Base-by-base conservation (phyloP, 2,329 filamentous ascomycete genomes). In the Penicillium glabrum region DNA sequence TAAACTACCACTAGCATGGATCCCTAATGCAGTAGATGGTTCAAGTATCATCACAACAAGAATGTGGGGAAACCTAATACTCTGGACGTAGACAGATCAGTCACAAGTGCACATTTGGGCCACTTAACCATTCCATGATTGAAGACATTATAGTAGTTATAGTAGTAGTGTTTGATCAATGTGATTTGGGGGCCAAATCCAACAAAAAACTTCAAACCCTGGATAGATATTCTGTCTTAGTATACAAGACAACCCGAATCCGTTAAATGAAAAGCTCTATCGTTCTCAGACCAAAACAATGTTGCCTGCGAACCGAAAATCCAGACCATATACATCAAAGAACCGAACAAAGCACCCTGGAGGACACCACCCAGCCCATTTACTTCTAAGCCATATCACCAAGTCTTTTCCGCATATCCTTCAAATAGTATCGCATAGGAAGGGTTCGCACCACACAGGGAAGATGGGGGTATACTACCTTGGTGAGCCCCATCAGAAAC, bases 401-500 rank as follows among this genome's bases (percentile, higher is more conserved):
- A n/a, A 66, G 48, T 31, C 64, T 55, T 31, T 62, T 65, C 27
- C 69, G 62, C 69, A 73, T 72, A 50, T 73, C 70, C 59, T 67
- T 67, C 60, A 72, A 58, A 46, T 73, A 71, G 26, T 67, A 66
- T 26, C 57, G 54, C 57, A 65, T 66, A 2, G 69, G 69, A 50
- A 63, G 65, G 2, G 59, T 66, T 31, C 66, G 66, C 19, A 72
- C 44, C n/a, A 51, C 54, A 26, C 52, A 62, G 8, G 71, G 72
- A 5, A 71, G 54, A 23, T 51, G 51, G 6, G 66, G 67, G 49
- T 72, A 71, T 2, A 59, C 61, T 1, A 58, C 51, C 11, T 60
- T 67, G 0, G 58, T 60, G 6, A 67, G 23, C 3, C 59, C 60
- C 19, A 70, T 57, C 10, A 59, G 29, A 9, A 65, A 23, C 13